Evolutionary conservation across 495 filamentous ascomycete genomes (phyloP).

Genomic region (Podospora pseudoanserina): DNA sequence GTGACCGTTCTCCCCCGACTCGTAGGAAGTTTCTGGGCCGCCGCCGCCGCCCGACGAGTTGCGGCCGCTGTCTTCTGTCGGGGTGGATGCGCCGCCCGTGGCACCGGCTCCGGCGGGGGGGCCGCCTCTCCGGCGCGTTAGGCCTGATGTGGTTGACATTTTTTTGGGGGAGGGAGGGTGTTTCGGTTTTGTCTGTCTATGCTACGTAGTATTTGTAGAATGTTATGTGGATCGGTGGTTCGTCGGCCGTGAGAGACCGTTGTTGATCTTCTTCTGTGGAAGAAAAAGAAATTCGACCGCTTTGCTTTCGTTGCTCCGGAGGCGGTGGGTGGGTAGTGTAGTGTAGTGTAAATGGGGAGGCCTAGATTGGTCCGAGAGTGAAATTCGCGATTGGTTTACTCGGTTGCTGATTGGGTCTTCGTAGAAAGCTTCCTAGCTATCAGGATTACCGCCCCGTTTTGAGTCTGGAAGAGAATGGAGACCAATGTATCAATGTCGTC

Average conservation of each 20-base stretch:
- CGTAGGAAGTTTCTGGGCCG: slow-evolving; percentile 84
- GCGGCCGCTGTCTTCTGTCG: slow-evolving; percentile 42
- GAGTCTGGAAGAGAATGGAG: not conserved
- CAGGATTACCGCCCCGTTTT: not conserved
- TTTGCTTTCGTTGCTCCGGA: not conserved
- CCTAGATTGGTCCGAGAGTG: not conserved
- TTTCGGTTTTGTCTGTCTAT: not conserved
- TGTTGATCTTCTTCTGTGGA: not conserved
- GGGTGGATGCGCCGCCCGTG: slow-evolving; percentile 37
- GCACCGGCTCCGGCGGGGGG: slow-evolving; percentile 22
- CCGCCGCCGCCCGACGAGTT: slow-evolving; percentile 53
- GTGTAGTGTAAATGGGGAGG: not conserved
- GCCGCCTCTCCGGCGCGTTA: slow-evolving; percentile 36
- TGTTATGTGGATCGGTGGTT: not conserved
- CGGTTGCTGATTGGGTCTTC: not conserved
- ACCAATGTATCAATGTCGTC: not conserved
- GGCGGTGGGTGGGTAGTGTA: not conserved
- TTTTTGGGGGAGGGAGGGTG: slow-evolving; percentile 11
- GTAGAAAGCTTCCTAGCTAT: not conserved
- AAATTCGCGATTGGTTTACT: not conserved
- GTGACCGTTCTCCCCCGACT: slow-evolving; percentile 91
- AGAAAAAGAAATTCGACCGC: not conserved
- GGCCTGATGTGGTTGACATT: slow-evolving; percentile 34
- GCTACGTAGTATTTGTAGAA: not conserved
- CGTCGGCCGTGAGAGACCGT: no score